Evolutionary conservation across 2,329 filamentous ascomycete genomes (phyloP), one percentile per base, ranked within the genome.

Genomic region (Cladosporium sp.): DNA sequence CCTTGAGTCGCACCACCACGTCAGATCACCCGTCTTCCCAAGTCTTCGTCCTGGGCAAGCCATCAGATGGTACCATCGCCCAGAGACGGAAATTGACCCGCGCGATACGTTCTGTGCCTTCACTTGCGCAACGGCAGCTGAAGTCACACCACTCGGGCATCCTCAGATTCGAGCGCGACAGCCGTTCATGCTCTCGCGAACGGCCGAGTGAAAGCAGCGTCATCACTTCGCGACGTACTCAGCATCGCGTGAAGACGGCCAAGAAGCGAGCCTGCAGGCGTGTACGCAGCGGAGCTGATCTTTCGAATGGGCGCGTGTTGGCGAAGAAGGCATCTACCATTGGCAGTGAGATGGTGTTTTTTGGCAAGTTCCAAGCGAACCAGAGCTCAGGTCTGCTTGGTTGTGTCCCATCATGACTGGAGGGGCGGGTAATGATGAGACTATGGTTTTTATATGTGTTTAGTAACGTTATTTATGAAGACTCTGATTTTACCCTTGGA

Each of bases 331-430:
- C 40, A 14, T 45, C 40, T 19, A 17, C 30, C 14, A 30, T 36
- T 14, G 34, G 34, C 14, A 51, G 49, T 14, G 30, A 51, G 49
- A 55, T 55, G 52, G 28, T 36, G 14, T 55, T 55, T 28, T 55
- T 55, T 17, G 52, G 52, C 28, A 40, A 55, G 30, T 55, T 37
- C 12, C 43, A 43, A 14, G 39, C 39, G 22, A 55, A 45, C 14
- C 50, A 19, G 3, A 12, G 37, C 2, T n/a, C 50, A 11, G 28
- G 34, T 20, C 3, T 30, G 19, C 28, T 45, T 15, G 52, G 52
- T 9, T 55, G 52, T 22, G 52, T 47, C 12, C 17, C 43, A 25
- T 55, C 52, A 7, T 55, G 51, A 54, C 30, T 50, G 30, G 22
- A 14, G 3, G n/a, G 17, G 5, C 5, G 15, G 25, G 12, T 36